Evolutionary conservation across 108 stramenopile species (phyloP), one percentile per base, ranked within the genome.

Genomic region (Hondaea fermentalgiana): DNA sequence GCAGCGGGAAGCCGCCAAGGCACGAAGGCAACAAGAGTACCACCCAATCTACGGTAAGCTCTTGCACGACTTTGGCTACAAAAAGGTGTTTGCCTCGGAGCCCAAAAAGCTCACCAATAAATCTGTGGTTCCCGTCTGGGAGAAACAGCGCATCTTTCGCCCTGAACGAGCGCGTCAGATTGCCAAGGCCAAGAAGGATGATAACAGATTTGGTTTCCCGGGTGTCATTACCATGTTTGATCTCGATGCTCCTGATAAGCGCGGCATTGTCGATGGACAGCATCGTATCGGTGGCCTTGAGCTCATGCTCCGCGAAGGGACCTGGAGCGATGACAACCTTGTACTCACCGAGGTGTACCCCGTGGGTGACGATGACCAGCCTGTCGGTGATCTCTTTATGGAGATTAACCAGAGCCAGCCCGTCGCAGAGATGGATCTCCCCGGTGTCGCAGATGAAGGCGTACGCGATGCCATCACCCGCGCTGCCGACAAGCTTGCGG

Each of bases 341-440:
- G 83, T 97, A 60, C 91, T 97, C 29, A 96, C 96, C 51, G 97
- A 97, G 92, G 95, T 97, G 10, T 96, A 92, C 87, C 72, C 90
- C 16, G 76, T 53, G 5, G 47, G 43, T 12, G 87, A 44, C 51
- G 76, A 88, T 44, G 29, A 51, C 43, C 53, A 25, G 45, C 76
- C 91, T 10, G 92, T 91, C 12, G 42, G 60, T n/a, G 92, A 93
- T 58, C 95, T 97, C 55, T 97, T 97, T 88, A 88, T 93, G 59
- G 97, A 96, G 93, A 95, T 97, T 83, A 97, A 97, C 90, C 95
- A 95, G 88, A 95, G 95, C 4, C 95, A 96, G 92, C 97, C 97
- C 3, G 93, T 96, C 55, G 94, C 94, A 57, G 90, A 95, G 44
- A 90, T 97, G 8, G 97, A 97, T 88, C 44, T 96, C 60, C 96